These are phyloP conservation scores for Microthlaspi erraticum DNA, from an alignment of 345 rosid genomes.

Conservation along the genomic window DNA sequence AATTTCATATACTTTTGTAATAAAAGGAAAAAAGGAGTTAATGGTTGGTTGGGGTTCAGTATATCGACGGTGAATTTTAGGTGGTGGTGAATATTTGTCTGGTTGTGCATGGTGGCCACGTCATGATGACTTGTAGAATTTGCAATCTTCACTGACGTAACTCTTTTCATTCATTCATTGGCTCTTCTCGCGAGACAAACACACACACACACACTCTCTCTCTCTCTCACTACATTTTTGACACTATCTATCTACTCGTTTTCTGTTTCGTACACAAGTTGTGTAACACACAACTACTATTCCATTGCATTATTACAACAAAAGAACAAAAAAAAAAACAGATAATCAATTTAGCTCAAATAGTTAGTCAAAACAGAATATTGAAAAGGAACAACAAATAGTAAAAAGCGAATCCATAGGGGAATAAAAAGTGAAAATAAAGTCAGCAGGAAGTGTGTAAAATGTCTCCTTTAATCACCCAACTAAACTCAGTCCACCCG, in stretches of 20 bases:
- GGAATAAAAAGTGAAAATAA: slow-evolving; percentile 11
- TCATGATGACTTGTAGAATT: slow-evolving; percentile 13
- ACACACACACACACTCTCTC: neutral
- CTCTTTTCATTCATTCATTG: slow-evolving; percentile 4
- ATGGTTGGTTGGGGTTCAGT: slow-evolving; percentile 29
- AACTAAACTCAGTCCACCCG: slow-evolving; percentile 41
- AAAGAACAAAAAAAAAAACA: neutral
- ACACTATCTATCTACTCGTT: slow-evolving; percentile 10
- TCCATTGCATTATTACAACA: neutral
- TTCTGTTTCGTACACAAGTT: no score
- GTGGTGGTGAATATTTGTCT: slow-evolving; percentile 28
- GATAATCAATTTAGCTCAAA: neutral
- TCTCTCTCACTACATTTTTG: neutral
- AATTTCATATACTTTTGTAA: slow-evolving; percentile 1
- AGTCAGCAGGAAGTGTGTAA: slow-evolving; percentile 35
- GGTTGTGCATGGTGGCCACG: slow-evolving; percentile 30
- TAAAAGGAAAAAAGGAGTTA: neutral
- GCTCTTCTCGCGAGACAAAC: neutral
- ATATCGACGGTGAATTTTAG: slow-evolving; percentile 31
- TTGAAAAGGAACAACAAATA: neutral
- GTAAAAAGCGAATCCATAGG: slow-evolving; percentile 24
- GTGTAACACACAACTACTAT: neutral
- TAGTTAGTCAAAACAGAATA: slow-evolving; percentile 22
- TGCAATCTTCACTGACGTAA: slow-evolving; percentile 10
- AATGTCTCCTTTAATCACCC: slow-evolving; percentile 33